Conservation (phyloP, 1,284 basidiomycete species). For the Naganishia cerealis region DNA sequence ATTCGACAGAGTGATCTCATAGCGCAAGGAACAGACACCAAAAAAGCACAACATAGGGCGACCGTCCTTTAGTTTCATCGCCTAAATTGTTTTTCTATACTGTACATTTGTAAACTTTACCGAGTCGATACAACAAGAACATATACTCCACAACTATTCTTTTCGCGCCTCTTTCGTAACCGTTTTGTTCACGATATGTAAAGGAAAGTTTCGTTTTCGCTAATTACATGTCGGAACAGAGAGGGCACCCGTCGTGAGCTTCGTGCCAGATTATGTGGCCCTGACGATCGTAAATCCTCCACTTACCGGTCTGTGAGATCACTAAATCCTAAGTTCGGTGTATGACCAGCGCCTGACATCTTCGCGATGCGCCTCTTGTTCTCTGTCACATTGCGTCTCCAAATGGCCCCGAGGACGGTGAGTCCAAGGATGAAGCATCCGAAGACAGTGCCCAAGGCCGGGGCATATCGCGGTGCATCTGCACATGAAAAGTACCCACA, state of each 20-base stretch:
- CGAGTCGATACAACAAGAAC: conserved; percentile 1
- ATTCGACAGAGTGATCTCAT: too few species aligned
- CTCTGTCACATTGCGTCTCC: conserved; percentile 31
- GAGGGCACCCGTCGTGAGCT: neutral
- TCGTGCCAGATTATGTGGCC: neutral
- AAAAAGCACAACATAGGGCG: too few species aligned
- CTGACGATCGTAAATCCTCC: neutral
- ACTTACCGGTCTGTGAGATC: conserved; percentile 25
- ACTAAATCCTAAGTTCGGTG: neutral
- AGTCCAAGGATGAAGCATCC: conserved; percentile 35
- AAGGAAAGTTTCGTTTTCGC: conserved; percentile 5
- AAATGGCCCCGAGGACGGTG: conserved; percentile 30
- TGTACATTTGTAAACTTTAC: neutral
- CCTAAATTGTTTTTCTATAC: neutral
- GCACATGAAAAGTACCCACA: neutral
- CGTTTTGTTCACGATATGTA: neutral
- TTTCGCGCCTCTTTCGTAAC: neutral
- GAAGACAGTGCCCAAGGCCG: conserved; percentile 35
- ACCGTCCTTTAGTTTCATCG: neutral
- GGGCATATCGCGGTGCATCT: conserved; percentile 36
- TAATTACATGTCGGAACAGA: neutral
- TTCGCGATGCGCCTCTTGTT: conserved; percentile 28
- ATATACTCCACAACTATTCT: neutral
- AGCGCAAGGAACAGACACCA: too few species aligned
- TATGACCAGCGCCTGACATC: conserved; percentile 10